A percentile compares a stretch with the other conserved stretches of the same genome.
Evolutionary conservation across 1,284 basidiomycete species (phyloP).

Genomic region (Moniliophthora roreri): DNA sequence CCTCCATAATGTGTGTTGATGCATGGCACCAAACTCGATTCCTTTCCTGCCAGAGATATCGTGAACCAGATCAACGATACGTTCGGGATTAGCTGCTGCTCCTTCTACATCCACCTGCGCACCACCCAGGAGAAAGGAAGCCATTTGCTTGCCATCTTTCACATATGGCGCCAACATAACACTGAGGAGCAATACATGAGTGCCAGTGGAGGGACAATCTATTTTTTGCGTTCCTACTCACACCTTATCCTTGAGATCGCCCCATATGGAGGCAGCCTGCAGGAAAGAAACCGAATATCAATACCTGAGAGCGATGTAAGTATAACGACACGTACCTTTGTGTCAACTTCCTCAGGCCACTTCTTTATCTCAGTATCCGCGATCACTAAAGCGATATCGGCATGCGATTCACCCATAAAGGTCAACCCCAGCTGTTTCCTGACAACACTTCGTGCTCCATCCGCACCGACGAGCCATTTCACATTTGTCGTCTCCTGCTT

Average conservation of each 20-base stretch:
- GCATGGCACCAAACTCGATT: constrained; percentile 8
- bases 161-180: constrained; percentile 32
- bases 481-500: constrained; percentile 9
- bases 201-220: background rate
- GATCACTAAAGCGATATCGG: background rate
- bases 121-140: constrained; percentile 32
- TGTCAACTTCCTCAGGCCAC: no score
- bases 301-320: background rate
- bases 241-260: background rate
- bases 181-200: constrained; percentile 22
- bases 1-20: constrained; percentile 9
- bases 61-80: constrained; percentile 28
- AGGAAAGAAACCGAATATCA: background rate
- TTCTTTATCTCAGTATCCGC: background rate
- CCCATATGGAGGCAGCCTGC: background rate
- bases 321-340: background rate
- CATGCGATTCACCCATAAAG: background rate
- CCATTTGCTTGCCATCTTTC: constrained; percentile 26
- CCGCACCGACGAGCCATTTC: constrained; percentile 12
- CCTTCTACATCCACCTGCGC: constrained; percentile 27
- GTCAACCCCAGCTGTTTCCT: constrained; percentile 12
- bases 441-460: constrained; percentile 14
- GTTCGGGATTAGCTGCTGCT: constrained; percentile 26
- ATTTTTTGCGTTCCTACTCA: background rate
- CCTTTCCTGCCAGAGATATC: constrained; percentile 27